Evolutionary conservation across 345 rosid genomes (phyloP), one percentile per base, ranked within the genome.

Genomic region (Sisymbrium altissimum): DNA sequence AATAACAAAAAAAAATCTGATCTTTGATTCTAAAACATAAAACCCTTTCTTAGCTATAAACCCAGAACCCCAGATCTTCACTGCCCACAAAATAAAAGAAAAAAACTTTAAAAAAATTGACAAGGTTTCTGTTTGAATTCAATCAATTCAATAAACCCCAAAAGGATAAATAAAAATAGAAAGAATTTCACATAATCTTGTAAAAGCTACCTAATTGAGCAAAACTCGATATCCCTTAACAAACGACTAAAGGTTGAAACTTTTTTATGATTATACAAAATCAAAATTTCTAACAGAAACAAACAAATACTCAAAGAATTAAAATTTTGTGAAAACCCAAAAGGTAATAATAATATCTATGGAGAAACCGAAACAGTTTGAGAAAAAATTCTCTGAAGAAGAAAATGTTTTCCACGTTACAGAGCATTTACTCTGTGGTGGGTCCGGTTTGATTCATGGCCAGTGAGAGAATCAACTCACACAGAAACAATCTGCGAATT

Each of bases 361-460:
- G 55, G 38, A 59, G 62, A 63, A 66, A 66, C 15, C 36, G 49
- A 52, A 50, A 30, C 8, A 39, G 46, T 25, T 66, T 54, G 17
- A 11, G 55, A 11, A 55, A 4, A 6, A 2, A 23, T 56, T 3
- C 1, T 15, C 10, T 4, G 29, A 12, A 30, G 19, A 65, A 36
- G 65, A 36, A 72, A 49, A 44, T 53, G 70, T 54, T 61, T 76
- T 63, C 52, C 65, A 76, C 64, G 75, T 53, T 69, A 27, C 4
- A 2, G 21, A 69, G 53, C 79, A 68, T 41, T 68, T n/a, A 52
- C 64, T 53, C 46, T 1, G 21, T 1, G 21, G 71, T 70, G 71
- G 80, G 40, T 18, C 53, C 39, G 27, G 18, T 46, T 56, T 29
- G 44, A 43, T 55, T 70, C 9, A 27, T 5, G 40, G 10, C 71